Evolutionary conservation across 2,329 filamentous ascomycete genomes (phyloP), one percentile per base, ranked within the genome.

Genomic region (Aspergillus candidus): DNA sequence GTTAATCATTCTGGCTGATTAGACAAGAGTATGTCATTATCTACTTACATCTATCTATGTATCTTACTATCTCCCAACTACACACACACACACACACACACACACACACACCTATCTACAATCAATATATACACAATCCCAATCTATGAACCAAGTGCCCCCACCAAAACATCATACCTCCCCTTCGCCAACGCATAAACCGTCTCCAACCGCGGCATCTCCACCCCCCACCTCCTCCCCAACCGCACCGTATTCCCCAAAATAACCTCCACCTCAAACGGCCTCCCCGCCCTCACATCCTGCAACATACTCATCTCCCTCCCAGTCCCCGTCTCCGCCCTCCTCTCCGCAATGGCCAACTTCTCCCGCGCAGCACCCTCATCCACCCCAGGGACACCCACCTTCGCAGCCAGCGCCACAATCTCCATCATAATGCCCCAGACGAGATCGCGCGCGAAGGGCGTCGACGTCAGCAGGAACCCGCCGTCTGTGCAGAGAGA

Each of bases 401-500:
- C 51, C 4, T 66, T 66, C 31, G 62, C 54, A 6, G 72, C 71
- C 17, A 74, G 54, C 3, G 57, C 46, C 8, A 67, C 57, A 11
- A 76, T 66, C 56, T 76, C 73, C 35, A 67, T 53, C 68, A 76
- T 73, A 4, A 73, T 60, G 2, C 58, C 64, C 33, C 58, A 55
- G 6, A 74, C 57, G 3, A 72, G 56, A 11, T 57, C 56, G 14
- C 61, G 53, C 2, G 70, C 62, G 12, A 55, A 57, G 0, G 41
- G 36, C 11, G 63, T 60, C 1, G 69, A 75, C 0, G 58, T 68
- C 0, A 51, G 50, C 10, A 81, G 60, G 56, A 79, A 76, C 0
- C 71, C 57, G 1, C 75, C 71, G 14, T 79, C 79, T 44, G 76
- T 72, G 34, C 71, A 69, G 0, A 74, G 68, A 0, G 77, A 75